Conservation (phyloP, 1,139 yeast species). For the Torulaspora globosa region DNA sequence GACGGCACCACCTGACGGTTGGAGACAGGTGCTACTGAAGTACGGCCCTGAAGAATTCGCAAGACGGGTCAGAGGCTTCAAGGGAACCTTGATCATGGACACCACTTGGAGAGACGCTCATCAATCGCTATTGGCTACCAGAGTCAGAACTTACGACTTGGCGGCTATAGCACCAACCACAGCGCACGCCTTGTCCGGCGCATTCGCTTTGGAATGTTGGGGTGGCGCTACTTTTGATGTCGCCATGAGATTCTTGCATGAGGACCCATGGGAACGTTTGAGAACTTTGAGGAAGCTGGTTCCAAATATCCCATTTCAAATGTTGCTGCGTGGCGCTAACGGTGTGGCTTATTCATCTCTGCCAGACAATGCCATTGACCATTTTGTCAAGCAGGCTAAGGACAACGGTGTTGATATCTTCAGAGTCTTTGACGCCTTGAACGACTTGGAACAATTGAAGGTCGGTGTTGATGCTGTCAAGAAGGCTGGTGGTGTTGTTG, state of each 20-base stretch:
- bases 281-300: slow-evolving; percentile 82
- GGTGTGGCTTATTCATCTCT: slow-evolving; percentile 97
- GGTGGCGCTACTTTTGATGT: slow-evolving; percentile 99
- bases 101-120: slow-evolving; percentile 99
- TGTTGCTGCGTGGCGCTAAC: slow-evolving; percentile 98
- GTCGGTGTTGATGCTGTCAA: slow-evolving; percentile 98
- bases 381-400: slow-evolving; percentile 90
- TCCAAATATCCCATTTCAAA: slow-evolving; percentile 98
- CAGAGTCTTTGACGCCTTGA: slow-evolving; percentile 95
- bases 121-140: slow-evolving; percentile 95
- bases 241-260: slow-evolving; percentile 95
- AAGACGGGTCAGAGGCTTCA: slow-evolving; percentile 71
- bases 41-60: slow-evolving; percentile 91
- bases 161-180: slow-evolving; percentile 91
- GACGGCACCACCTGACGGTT: slow-evolving; percentile 65
- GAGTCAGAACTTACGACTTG: slow-evolving; percentile 91
- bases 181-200: slow-evolving; percentile 82
- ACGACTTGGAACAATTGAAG: slow-evolving; percentile 91
- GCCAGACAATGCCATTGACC: slow-evolving; percentile 98
- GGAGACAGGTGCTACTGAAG: slow-evolving; percentile 83
- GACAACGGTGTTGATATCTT: slow-evolving; percentile 95
- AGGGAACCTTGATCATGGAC: slow-evolving; percentile 92
- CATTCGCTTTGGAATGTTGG: slow-evolving; percentile 98
- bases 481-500: slow-evolving; percentile 98
- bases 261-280: slow-evolving; percentile 98